These are phyloP conservation scores for Wallacemonas sp. DNA, from an alignment of 208 protist genomes.

Conservation along the genomic window DNA sequence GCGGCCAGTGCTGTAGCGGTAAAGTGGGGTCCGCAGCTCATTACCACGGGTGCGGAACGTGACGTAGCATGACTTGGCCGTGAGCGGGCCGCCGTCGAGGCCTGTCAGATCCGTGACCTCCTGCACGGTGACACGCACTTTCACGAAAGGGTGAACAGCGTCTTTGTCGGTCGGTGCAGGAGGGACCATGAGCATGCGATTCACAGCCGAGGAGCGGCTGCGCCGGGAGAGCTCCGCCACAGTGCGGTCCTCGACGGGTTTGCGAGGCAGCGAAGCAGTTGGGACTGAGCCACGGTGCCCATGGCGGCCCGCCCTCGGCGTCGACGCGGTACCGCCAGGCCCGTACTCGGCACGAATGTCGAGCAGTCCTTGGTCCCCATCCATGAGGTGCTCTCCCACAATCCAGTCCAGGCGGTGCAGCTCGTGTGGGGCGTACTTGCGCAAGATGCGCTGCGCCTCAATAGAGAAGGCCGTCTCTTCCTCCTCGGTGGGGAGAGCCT, in stretches of 20 bases:
- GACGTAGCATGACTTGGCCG: slow-evolving; percentile 49
- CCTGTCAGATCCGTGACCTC: slow-evolving; percentile 51
- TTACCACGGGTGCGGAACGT: slow-evolving; percentile 30
- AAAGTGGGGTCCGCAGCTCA: slow-evolving; percentile 26
- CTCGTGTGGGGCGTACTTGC: slow-evolving; percentile 59
- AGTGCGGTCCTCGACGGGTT: slow-evolving; percentile 3
- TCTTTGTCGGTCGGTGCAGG: neutral
- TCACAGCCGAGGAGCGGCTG: slow-evolving; percentile 12
- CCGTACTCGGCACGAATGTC: slow-evolving; percentile 10
- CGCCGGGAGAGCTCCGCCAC: neutral
- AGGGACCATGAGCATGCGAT: slow-evolving; percentile 21
- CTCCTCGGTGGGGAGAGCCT: slow-evolving; percentile 37
- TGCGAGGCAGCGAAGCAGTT: neutral
- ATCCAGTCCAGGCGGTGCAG: slow-evolving; percentile 85
- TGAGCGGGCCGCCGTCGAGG: slow-evolving; percentile 40
- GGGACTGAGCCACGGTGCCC: neutral
- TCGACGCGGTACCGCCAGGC: neutral
- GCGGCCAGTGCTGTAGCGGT: slow-evolving; percentile 39
- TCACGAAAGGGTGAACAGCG: slow-evolving; percentile 24
- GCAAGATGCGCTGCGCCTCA: slow-evolving; percentile 52
- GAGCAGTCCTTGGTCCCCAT: slow-evolving; percentile 18
- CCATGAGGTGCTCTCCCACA: slow-evolving; percentile 38
- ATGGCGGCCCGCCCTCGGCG: too few relatives aligned
- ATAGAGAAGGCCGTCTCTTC: slow-evolving; percentile 56
- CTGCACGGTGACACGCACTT: slow-evolving; percentile 49